A percentile compares a stretch with the other conserved stretches of the same genome.
These are phyloP conservation scores for Starmerella floris DNA, from an alignment of 805 yeast genomes.

Conservation along the genomic window DNA sequence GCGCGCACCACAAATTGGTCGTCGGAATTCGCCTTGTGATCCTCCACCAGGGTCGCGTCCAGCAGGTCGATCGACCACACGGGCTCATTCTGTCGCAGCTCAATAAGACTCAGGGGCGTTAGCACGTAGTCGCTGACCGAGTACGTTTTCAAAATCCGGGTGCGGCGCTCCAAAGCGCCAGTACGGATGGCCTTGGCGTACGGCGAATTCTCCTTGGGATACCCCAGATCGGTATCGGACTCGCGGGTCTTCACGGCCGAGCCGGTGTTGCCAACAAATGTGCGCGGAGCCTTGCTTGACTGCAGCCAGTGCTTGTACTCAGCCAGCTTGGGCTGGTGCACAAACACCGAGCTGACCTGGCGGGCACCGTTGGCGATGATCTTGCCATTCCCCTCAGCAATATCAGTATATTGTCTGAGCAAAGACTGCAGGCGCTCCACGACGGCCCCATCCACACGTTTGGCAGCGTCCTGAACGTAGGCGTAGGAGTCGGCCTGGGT, in stretches of 20 bases:
- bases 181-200: conserved; percentile 55
- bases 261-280: conserved; percentile 6
- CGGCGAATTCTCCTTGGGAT: conserved; percentile 57
- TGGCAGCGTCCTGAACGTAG: conserved; percentile 77
- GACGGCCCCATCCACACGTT: conserved; percentile 77
- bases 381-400: conserved; percentile 37
- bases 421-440: conserved; percentile 77
- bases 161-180: conserved; percentile 76
- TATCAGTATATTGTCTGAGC: conserved; percentile 53
- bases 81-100: conserved; percentile 45
- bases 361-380: conserved; percentile 38
- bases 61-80: conserved; percentile 20
- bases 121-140: conserved; percentile 82
- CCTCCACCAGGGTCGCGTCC: conserved; percentile 71
- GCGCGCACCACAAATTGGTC: conserved; percentile 57
- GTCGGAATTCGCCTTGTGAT: conserved; percentile 42
- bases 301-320: conserved; percentile 72
- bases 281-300: conserved; percentile 9
- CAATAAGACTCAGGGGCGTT: conserved; percentile 80
- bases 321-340: conserved; percentile 60
- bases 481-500: conserved; percentile 77
- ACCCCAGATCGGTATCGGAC: conserved; percentile 33
- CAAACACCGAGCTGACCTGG: conserved; percentile 58
- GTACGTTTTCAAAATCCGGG: conserved; percentile 84
- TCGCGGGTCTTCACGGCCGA: not conserved